Conservation (phyloP, 805 yeast species). For the Metschnikowia vanudenii region DNA sequence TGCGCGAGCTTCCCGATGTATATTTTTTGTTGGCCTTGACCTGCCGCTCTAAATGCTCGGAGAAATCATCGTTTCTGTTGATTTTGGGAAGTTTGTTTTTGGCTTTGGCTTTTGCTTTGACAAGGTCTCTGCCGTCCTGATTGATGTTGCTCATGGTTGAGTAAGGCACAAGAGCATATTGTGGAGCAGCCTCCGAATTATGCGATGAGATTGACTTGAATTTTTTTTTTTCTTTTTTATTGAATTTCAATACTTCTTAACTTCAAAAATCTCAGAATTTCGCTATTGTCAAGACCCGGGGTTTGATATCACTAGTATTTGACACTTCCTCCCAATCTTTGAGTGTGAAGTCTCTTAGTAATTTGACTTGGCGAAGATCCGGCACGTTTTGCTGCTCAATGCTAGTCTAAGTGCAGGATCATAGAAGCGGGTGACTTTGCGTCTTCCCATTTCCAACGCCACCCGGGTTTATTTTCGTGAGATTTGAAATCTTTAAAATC, state of each 20-base stretch:
- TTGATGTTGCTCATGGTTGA: slow-evolving; percentile 11
- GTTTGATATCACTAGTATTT: background rate
- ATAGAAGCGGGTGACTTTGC: no score
- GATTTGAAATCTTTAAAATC: no score
- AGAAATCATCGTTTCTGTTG: slow-evolving; percentile 9
- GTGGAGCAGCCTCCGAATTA: slow-evolving; percentile 4
- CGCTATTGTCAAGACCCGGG: background rate
- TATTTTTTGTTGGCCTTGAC: slow-evolving; percentile 7
- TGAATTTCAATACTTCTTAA: no score
- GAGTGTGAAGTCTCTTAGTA: background rate
- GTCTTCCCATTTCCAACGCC: no score
- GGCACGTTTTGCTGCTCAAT: slow-evolving; percentile 2
- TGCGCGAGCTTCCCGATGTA: slow-evolving; percentile 6
- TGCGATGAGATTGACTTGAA: background rate
- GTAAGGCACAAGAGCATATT: slow-evolving; percentile 8
- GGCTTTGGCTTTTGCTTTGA: slow-evolving; percentile 1
- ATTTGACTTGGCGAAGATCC: background rate
- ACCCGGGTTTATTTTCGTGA: no score
- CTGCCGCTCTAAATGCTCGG: slow-evolving; percentile 10
- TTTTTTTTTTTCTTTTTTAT: no score
- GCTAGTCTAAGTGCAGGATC: no score
- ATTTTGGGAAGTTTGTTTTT: slow-evolving; percentile 4
- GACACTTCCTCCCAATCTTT: background rate
- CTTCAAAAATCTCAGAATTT: no score
- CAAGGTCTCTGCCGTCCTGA: slow-evolving; percentile 5